Percentiles rank a stretch among this genome's conserved stretches.
phyloP scores from a whole-genome alignment of 306 rosid genomes.

The Fragaria vesca region DNA sequence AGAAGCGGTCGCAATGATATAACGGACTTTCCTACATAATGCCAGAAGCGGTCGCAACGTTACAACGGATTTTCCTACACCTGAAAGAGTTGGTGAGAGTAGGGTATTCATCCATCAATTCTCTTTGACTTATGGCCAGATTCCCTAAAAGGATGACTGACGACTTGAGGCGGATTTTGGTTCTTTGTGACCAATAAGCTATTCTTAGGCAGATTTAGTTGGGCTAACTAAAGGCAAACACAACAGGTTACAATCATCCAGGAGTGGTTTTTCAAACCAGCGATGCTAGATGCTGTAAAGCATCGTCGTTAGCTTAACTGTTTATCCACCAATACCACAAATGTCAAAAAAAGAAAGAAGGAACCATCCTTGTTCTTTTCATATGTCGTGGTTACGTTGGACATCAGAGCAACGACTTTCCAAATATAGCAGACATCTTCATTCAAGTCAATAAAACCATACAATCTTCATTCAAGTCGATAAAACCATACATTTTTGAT shows the following conservation, averaged over 20 bases:
- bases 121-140: not conserved
- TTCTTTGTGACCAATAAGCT: not conserved
- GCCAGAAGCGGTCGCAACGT: not conserved
- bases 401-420: not conserved
- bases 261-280: no score
- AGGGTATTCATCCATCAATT: not conserved
- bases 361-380: not conserved
- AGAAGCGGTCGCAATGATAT: not conserved
- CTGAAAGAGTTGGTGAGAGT: not conserved
- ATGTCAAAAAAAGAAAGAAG: not conserved
- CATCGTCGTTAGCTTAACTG: not conserved
- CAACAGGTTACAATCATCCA: no score
- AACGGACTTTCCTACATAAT: not conserved
- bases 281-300: no score
- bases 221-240: no score
- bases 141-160: not conserved
- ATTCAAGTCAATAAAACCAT: not conserved
- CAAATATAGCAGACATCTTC: not conserved
- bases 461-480: not conserved
- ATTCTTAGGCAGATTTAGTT: not conserved
- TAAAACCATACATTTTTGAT: not conserved
- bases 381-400: not conserved
- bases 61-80: not conserved
- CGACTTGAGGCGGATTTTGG: not conserved
- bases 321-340: not conserved